These are phyloP conservation scores for Beverwykella pulmonaria DNA, from an alignment of 495 filamentous ascomycete species.

Conservation along the genomic window DNA sequence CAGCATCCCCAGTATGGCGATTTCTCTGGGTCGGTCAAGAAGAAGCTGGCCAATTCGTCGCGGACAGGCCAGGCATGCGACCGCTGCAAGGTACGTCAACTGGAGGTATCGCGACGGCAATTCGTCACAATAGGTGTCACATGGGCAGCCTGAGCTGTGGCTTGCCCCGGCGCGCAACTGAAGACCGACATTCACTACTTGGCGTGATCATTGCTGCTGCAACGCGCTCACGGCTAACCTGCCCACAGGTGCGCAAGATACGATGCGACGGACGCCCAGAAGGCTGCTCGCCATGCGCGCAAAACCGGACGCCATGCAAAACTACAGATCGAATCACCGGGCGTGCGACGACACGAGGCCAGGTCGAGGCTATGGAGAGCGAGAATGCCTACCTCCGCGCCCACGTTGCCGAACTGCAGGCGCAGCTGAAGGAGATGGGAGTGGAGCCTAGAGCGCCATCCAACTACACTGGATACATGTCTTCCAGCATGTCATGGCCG, in stretches of 20 bases:
- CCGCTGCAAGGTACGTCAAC: slow-evolving; percentile 73
- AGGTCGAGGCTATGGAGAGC: slow-evolving; percentile 59
- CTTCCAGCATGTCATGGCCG: slow-evolving; percentile 13
- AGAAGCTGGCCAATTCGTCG: slow-evolving; percentile 62
- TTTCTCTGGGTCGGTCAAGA: slow-evolving; percentile 70
- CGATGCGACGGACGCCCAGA: slow-evolving; percentile 73
- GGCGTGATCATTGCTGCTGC: not conserved
- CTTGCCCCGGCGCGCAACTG: slow-evolving; percentile 8
- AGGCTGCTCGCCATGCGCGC: slow-evolving; percentile 75
- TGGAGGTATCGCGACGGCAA: not conserved
- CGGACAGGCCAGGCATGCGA: slow-evolving; percentile 89
- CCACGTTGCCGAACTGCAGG: slow-evolving; percentile 42
- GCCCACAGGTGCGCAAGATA: slow-evolving; percentile 74
- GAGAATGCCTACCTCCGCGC: slow-evolving; percentile 45
- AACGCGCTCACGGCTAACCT: slow-evolving; percentile 14
- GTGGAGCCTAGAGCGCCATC: slow-evolving; percentile 35
- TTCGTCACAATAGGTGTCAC: not conserved
- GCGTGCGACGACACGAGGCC: slow-evolving; percentile 74
- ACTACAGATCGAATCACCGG: slow-evolving; percentile 89
- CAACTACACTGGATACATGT: slow-evolving; percentile 13
- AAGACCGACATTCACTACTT: not conserved
- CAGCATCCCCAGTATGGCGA: slow-evolving; percentile 50
- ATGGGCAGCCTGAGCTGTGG: not conserved
- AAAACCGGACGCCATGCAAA: slow-evolving; percentile 70
- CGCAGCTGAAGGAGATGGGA: slow-evolving; percentile 44